A percentile compares a stretch with the other conserved stretches of the same genome.
phyloP scores from a whole-genome alignment of 208 protist species.

The Blechomonas ayalai region DNA sequence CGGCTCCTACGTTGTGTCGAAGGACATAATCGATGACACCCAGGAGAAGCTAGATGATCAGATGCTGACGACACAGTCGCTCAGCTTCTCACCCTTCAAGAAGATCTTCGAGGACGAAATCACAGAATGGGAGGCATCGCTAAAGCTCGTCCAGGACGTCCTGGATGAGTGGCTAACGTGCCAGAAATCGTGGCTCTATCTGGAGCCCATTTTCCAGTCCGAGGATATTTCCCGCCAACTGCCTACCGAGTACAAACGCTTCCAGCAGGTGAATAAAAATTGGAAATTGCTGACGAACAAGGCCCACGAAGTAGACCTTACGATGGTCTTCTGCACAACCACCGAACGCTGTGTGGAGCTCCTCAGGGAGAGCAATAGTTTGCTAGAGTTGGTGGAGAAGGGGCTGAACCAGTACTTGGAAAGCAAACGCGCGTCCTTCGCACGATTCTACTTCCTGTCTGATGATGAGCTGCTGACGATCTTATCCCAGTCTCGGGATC shows the following conservation, averaged over 20 bases:
- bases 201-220: constrained; percentile 96
- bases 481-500: constrained; percentile 93
- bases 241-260: constrained; percentile 91
- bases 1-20: constrained; percentile 89
- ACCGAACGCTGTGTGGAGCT: constrained; percentile 73
- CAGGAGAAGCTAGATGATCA: constrained; percentile 95
- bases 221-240: constrained; percentile 95
- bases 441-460: constrained; percentile 92
- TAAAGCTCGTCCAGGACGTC: constrained; percentile 87
- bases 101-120: constrained; percentile 95
- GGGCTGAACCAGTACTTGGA: constrained; percentile 96
- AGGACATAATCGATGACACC: constrained; percentile 88
- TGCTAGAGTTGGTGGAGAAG: constrained; percentile 95
- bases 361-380: constrained; percentile 91
- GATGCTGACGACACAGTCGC: constrained; percentile 93
- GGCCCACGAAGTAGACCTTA: constrained; percentile 74
- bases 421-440: constrained; percentile 93
- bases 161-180: constrained; percentile 93
- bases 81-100: constrained; percentile 95
- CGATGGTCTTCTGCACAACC: constrained; percentile 79
- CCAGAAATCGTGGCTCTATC: constrained; percentile 95
- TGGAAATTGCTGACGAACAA: constrained; percentile 89
- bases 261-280: constrained; percentile 91
- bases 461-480: constrained; percentile 93
- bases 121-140: constrained; percentile 81